phyloP scores from a whole-genome alignment of 352 stramenopile genomes.

The Phytophthora rubi region DNA sequence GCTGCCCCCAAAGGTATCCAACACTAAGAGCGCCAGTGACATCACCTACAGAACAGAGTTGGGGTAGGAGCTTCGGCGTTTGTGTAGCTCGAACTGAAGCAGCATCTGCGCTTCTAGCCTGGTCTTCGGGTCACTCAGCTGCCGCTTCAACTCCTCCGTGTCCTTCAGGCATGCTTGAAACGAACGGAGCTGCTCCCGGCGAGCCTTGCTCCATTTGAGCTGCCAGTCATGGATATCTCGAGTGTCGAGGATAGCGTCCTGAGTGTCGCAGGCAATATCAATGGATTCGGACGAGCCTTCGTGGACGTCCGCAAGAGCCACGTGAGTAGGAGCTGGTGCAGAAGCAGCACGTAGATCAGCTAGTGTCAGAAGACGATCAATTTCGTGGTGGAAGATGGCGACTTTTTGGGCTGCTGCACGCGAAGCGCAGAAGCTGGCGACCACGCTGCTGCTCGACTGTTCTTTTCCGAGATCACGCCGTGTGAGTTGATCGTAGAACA shows the following conservation, averaged over 20 bases:
- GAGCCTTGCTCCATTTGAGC: constrained; percentile 20
- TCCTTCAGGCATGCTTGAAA: constrained; percentile 26
- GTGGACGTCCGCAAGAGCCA: no score
- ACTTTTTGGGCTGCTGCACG: constrained; percentile 20
- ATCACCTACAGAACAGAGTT: constrained; percentile 28
- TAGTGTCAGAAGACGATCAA: constrained; percentile 24
- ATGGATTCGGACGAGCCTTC: no score
- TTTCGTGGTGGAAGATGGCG: constrained; percentile 29
- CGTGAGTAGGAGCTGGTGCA: neutral
- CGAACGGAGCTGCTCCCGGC: constrained; percentile 21
- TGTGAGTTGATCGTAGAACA: constrained; percentile 21
- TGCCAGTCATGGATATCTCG: constrained; percentile 31
- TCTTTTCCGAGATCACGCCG: constrained; percentile 12
- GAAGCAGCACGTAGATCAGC: constrained; percentile 10
- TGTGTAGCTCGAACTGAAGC: constrained; percentile 33
- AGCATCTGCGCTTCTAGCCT: constrained; percentile 30
- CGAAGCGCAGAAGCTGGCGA: constrained; percentile 24
- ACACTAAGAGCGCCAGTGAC: constrained; percentile 7
- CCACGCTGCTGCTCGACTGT: constrained; percentile 11
- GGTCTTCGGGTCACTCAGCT: constrained; percentile 13
- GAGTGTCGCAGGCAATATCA: no score
- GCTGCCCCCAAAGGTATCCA: constrained; percentile 6
- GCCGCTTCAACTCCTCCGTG: constrained; percentile 6
- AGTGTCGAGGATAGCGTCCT: neutral
- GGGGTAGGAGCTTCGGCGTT: constrained; percentile 27